Conservation (phyloP, 106 monocot species). For the Agapanthus africanus region DNA sequence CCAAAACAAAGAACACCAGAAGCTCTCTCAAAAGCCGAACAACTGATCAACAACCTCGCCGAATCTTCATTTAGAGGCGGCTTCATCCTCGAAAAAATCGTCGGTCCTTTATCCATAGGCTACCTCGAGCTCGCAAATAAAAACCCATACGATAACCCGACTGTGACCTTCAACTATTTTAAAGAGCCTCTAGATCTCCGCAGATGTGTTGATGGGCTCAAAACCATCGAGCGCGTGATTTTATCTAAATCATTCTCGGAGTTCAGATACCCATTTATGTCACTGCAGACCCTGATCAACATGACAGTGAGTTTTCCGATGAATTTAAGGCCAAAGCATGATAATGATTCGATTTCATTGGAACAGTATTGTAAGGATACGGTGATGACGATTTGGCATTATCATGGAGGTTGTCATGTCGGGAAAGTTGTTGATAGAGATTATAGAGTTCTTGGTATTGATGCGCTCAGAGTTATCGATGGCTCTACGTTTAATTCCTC, state of each 20-base stretch:
- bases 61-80: slow-evolving; percentile 42
- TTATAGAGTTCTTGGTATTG: slow-evolving; percentile 47
- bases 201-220: slow-evolving; percentile 59
- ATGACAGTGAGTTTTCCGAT: slow-evolving; percentile 48
- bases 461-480: slow-evolving; percentile 64
- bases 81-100: slow-evolving; percentile 77
- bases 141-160: slow-evolving; percentile 61
- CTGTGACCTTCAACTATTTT: slow-evolving; percentile 90
- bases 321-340: slow-evolving; percentile 52
- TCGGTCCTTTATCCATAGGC: slow-evolving; percentile 66
- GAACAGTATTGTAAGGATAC: slow-evolving; percentile 75
- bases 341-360: slow-evolving; percentile 51
- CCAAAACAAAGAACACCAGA: slow-evolving; percentile 67
- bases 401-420: slow-evolving; percentile 81
- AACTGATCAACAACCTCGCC: slow-evolving; percentile 24
- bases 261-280: slow-evolving; percentile 46
- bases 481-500: slow-evolving; percentile 76
- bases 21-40: slow-evolving; percentile 26
- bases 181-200: slow-evolving; percentile 53
- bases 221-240: slow-evolving; percentile 60
- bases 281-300: slow-evolving; percentile 47
- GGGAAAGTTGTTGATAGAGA: slow-evolving; percentile 55
- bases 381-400: slow-evolving; percentile 96
- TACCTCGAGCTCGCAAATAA: slow-evolving; percentile 39
- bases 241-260: slow-evolving; percentile 41